A percentile compares a stretch with the other conserved stretches of the same genome.
Evolutionary conservation across 805 yeast genomes (phyloP).

Genomic region (Clavispora vitiphila): DNA sequence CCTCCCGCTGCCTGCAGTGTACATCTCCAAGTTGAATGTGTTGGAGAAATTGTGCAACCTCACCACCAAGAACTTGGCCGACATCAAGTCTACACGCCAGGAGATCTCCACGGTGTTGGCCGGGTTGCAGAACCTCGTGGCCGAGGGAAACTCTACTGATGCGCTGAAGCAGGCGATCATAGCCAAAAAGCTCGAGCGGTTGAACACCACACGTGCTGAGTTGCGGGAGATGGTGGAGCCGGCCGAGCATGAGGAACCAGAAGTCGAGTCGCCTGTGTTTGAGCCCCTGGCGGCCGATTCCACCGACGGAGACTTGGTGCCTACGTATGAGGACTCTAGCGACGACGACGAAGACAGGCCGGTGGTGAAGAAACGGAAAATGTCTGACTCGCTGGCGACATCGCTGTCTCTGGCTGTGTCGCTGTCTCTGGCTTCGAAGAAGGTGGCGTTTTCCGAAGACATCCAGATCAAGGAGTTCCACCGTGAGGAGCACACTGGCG

Average conservation of each 20-base stretch:
- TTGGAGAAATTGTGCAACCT: conserved; percentile 34
- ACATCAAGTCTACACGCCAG: conserved; percentile 23
- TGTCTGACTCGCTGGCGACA: conserved; percentile 21
- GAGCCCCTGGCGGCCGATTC: conserved; percentile 23
- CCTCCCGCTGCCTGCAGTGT: conserved; percentile 30
- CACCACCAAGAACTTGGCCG: conserved; percentile 27
- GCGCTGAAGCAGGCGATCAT: conserved; percentile 30
- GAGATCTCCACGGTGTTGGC: conserved; percentile 25
- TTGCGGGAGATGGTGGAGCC: conserved; percentile 24
- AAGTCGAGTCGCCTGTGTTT: conserved; percentile 22
- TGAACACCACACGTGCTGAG: conserved; percentile 27
- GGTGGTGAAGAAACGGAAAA: conserved; percentile 12
- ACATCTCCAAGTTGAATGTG: conserved; percentile 34
- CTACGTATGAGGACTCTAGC: conserved; percentile 15
- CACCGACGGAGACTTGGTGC: conserved; percentile 6
- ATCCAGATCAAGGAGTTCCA: conserved; percentile 39
- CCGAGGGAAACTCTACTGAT: conserved; percentile 27
- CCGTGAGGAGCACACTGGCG: conserved; percentile 29
- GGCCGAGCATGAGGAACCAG: background rate
- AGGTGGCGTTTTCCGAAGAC: conserved; percentile 39
- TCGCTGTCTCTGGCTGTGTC: conserved; percentile 1
- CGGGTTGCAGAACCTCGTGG: conserved; percentile 17
- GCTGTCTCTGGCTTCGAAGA: conserved; percentile 15
- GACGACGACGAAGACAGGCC: conserved; percentile 15
- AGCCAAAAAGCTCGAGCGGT: conserved; percentile 21